These are phyloP conservation scores for Ogataea haglerorum DNA, from an alignment of 805 yeast genomes.

Conservation along the genomic window DNA sequence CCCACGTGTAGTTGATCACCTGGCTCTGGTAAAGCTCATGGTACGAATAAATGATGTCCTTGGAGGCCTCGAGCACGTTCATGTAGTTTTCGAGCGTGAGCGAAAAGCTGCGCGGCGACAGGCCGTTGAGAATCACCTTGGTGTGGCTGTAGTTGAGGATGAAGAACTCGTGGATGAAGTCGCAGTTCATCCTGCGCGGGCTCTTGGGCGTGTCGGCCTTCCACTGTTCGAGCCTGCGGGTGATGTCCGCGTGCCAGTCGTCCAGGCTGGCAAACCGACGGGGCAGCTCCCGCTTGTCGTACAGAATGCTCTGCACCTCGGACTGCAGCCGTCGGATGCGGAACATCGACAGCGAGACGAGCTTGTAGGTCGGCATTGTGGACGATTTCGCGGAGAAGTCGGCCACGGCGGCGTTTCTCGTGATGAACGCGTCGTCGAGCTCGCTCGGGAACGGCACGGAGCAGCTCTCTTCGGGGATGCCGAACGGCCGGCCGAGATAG, in stretches of 20 bases:
- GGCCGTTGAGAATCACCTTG: slow-evolving; percentile 66
- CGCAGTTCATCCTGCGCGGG: slow-evolving; percentile 61
- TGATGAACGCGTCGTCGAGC: slow-evolving; percentile 68
- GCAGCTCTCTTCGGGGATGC: slow-evolving; percentile 79
- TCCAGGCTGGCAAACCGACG: slow-evolving; percentile 49
- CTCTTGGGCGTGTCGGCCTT: slow-evolving; percentile 52
- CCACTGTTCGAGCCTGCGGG: slow-evolving; percentile 61
- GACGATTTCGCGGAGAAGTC: slow-evolving; percentile 40
- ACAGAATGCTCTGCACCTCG: slow-evolving; percentile 67
- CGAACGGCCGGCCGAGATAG: slow-evolving; percentile 83
- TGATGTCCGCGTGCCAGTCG: slow-evolving; percentile 62
- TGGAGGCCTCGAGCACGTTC: slow-evolving; percentile 59
- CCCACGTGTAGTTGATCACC: slow-evolving; percentile 84
- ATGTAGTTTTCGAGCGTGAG: slow-evolving; percentile 52
- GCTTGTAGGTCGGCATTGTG: slow-evolving; percentile 54
- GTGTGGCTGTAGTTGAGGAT: slow-evolving; percentile 76
- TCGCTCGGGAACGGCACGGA: slow-evolving; percentile 68
- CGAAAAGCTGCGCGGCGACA: slow-evolving; percentile 65
- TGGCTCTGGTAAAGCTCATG: slow-evolving; percentile 51
- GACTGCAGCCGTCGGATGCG: slow-evolving; percentile 71
- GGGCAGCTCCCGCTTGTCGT: slow-evolving; percentile 71
- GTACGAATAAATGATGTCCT: slow-evolving; percentile 63
- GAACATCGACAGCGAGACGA: slow-evolving; percentile 64
- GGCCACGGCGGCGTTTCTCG: slow-evolving; percentile 19
- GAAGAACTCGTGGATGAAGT: slow-evolving; percentile 68